Percentiles rank a stretch among this genome's conserved stretches.
Conservation (phyloP, 495 filamentous ascomycete species). For the Aspergillus coremiiformis region DNA sequence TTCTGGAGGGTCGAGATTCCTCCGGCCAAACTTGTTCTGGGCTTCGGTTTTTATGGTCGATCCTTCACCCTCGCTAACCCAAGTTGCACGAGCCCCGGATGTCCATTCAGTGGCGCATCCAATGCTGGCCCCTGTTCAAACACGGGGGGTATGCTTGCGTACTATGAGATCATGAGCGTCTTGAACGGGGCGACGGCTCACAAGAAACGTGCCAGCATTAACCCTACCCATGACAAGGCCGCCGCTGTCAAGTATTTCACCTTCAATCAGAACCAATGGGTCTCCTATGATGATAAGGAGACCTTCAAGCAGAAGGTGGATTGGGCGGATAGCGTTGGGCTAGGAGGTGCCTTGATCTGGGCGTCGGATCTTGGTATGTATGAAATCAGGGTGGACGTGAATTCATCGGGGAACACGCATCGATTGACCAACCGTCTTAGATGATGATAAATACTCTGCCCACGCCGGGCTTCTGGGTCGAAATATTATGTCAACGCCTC, state of each 20-base stretch:
- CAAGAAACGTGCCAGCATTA: no score
- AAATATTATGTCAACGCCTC: no score
- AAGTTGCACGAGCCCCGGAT: conserved; percentile 15
- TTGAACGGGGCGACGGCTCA: no score
- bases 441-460: no score
- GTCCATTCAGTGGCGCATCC: conserved; percentile 12
- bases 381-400: no score
- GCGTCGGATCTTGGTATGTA: conserved; percentile 7
- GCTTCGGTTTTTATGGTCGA: conserved; percentile 35
- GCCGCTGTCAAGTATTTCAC: conserved; percentile 29
- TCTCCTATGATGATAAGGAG: conserved; percentile 36
- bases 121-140: not conserved
- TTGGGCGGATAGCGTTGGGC: conserved; percentile 25
- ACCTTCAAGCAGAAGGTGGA: conserved; percentile 37
- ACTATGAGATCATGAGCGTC: no score
- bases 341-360: conserved; percentile 22
- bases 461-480: no score
- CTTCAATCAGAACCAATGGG: conserved; percentile 38
- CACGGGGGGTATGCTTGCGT: not conserved
- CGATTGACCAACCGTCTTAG: no score
- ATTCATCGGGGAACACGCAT: no score
- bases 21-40: conserved; percentile 32
- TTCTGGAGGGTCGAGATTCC: conserved; percentile 29
- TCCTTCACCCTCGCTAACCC: conserved; percentile 18
- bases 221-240: conserved; percentile 5